Evolutionary conservation across 2,329 filamentous ascomycete species (phyloP).

Genomic region (Colletotrichum sp.): DNA sequence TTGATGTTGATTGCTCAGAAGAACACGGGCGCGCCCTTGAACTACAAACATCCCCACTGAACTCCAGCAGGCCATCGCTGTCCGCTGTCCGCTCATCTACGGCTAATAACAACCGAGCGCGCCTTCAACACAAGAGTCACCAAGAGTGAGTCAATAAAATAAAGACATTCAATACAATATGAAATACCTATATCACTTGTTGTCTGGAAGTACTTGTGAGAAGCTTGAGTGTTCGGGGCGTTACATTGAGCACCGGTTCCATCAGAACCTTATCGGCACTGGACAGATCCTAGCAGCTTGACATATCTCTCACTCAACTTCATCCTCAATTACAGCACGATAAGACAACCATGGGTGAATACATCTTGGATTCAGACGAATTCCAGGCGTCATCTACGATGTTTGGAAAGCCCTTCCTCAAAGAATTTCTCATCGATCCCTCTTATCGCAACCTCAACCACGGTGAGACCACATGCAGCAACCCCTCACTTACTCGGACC

Average conservation of each 20-base stretch:
- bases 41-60: background rate
- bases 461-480: slow-evolving; percentile 49
- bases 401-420: slow-evolving; percentile 50
- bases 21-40: background rate
- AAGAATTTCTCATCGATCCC: slow-evolving; percentile 73
- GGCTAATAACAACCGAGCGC: background rate
- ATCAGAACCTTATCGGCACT: background rate
- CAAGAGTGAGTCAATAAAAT: background rate
- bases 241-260: background rate
- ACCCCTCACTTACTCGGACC: background rate
- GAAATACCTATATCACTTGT: background rate
- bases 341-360: background rate
- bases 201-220: background rate
- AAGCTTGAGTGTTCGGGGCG: background rate
- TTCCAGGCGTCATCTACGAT: background rate
- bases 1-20: background rate
- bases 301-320: background rate
- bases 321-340: background rate
- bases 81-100: background rate
- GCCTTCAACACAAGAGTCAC: background rate
- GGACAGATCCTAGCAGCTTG: background rate
- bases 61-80: background rate
- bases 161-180: background rate
- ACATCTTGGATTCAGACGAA: background rate
- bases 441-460: slow-evolving; percentile 80